phyloP scores from a whole-genome alignment of 345 rosid genomes.

The Abelmoschus esculentus region DNA sequence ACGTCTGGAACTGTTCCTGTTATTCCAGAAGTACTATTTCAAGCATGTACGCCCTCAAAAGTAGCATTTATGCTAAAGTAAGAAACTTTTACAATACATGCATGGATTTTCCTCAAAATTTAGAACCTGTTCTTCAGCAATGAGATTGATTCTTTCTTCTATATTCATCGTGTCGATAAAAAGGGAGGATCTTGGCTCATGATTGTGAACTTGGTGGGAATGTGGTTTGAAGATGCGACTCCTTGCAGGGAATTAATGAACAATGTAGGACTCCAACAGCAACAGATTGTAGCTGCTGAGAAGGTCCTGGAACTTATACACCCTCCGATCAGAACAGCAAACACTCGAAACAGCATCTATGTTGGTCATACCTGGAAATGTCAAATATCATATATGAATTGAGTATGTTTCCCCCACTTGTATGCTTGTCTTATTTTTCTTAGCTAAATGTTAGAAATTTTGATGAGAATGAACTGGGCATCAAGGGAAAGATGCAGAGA shows the following conservation, averaged over 20 bases:
- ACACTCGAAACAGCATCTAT: too few species aligned
- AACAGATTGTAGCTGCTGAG: constrained; percentile 55
- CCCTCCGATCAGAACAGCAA: constrained; percentile 28
- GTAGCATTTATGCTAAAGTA: constrained; percentile 57
- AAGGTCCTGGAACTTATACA: constrained; percentile 44
- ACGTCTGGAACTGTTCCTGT: constrained; percentile 86
- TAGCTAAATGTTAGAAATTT: background rate
- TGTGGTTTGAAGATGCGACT: background rate
- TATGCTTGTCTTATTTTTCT: background rate
- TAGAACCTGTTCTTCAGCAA: background rate
- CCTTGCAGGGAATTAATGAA: constrained; percentile 50
- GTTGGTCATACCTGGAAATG: background rate
- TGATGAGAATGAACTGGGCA: background rate
- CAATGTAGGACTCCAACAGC: constrained; percentile 33
- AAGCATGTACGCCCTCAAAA: constrained; percentile 55
- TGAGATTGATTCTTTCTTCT: background rate
- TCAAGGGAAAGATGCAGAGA: background rate
- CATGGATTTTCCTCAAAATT: background rate
- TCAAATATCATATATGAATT: background rate
- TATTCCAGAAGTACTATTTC: constrained; percentile 79
- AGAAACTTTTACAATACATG: constrained; percentile 8
- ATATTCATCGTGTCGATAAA: background rate
- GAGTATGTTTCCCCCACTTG: background rate
- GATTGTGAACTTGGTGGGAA: background rate
- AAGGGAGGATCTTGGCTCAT: background rate